Conservation (phyloP, 345 rosid species). For the Camelina neglecta region DNA sequence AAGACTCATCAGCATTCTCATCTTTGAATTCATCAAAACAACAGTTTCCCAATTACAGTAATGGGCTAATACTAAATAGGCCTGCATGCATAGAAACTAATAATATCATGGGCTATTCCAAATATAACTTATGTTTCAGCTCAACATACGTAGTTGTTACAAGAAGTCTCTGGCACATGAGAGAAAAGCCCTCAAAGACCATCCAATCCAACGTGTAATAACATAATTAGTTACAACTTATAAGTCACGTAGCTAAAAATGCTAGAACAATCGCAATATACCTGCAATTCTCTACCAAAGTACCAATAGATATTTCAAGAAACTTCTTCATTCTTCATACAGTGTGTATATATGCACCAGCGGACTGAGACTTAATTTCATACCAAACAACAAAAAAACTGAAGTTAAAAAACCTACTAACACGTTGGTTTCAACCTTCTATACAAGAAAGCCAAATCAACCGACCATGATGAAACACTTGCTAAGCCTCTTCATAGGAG, state of each 20-base stretch:
- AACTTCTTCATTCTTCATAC: constrained; percentile 27
- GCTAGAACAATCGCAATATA: constrained; percentile 48
- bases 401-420: not conserved
- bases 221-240: not conserved
- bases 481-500: constrained; percentile 33
- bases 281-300: constrained; percentile 25
- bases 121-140: not conserved
- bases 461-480: constrained; percentile 37
- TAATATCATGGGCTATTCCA: constrained; percentile 22
- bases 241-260: not conserved
- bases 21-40: not conserved
- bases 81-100: constrained; percentile 27
- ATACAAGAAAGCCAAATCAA: constrained; percentile 3
- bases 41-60: not conserved
- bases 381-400: constrained; percentile 19
- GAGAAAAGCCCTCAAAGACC: constrained; percentile 33
- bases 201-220: constrained; percentile 32
- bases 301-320: constrained; percentile 47
- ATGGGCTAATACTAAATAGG: constrained; percentile 26
- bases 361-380: not conserved
- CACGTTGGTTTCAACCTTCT: constrained; percentile 2
- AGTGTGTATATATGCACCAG: not conserved
- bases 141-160: not conserved
- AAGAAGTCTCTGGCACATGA: constrained; percentile 44
- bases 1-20: constrained; percentile 9